These are phyloP conservation scores for Pythium rishiriense DNA, from an alignment of 352 stramenopile species.

Conservation along the genomic window DNA sequence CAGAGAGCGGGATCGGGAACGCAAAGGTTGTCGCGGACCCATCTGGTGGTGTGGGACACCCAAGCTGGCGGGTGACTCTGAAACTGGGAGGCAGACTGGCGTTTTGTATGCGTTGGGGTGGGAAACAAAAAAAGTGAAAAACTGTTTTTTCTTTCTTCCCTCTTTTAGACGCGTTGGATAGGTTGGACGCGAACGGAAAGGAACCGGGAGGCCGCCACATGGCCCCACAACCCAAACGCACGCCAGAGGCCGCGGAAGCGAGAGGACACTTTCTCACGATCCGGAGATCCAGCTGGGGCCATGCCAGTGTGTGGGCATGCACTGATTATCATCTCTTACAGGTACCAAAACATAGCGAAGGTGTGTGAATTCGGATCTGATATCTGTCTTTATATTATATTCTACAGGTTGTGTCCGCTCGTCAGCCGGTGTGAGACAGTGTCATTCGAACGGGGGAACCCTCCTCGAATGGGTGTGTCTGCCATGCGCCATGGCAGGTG, in stretches of 20 bases:
- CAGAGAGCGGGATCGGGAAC: background rate
- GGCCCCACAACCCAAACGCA: background rate
- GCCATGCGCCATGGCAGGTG: too few relatives aligned
- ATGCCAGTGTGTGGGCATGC: too few relatives aligned
- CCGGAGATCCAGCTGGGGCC: background rate
- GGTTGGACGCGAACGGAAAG: background rate
- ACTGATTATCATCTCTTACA: too few relatives aligned
- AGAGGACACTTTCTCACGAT: background rate
- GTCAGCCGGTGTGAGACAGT: background rate
- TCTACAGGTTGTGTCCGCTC: conserved; percentile 4
- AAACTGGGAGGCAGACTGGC: background rate
- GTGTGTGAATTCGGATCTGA: too few relatives aligned
- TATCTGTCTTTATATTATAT: conserved; percentile 1
- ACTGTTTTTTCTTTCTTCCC: background rate
- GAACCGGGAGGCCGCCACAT: background rate
- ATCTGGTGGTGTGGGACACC: conserved; percentile 14
- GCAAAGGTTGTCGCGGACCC: conserved; percentile 1
- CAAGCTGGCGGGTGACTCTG: background rate
- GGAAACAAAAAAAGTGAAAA: background rate
- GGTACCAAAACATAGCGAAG: too few relatives aligned
- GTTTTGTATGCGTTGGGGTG: background rate
- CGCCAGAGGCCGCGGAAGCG: background rate
- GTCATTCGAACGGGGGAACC: background rate
- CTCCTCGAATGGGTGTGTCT: background rate
- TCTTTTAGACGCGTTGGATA: background rate